Base-by-base conservation (phyloP, 2,329 filamentous ascomycete genomes). In the Fragosphaeria purpurea region DNA sequence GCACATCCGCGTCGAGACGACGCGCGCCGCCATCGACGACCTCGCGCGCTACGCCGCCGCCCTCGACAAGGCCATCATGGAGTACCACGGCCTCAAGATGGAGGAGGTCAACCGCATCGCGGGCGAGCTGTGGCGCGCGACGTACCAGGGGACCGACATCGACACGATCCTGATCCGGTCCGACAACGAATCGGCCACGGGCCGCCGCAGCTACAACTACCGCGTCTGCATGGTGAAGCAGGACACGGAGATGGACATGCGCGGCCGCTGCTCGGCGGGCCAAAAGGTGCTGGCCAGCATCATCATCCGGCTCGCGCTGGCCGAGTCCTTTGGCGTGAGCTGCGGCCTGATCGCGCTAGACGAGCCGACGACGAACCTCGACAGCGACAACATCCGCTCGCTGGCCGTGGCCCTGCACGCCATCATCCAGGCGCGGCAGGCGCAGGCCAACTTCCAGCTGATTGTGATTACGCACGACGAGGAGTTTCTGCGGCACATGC, bases 381-480 rank as follows among this genome's bases (percentile, higher is more conserved):
- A 98, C 64, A 79, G 82, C 55, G 90, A 96, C 70, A 98, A 98
- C 67, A 97, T 97, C 67, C 83, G 85, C 55, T 87, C 87, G 53
- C 76, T 98, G 42, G 93, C 93, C 7, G 77, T 85, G 64, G 88
- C 86, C 44, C 70, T 98, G 60, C 85, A 93, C 61, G 79, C 83
- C 60, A 95, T 98, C 62, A 97, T 98, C 69, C 78, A 85, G 60
- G 72, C 83, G 12, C 82, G 94, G 7, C 81, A 86, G 64, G 80
- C 84, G 55, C 93, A 98, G 74, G 79, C 82, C 50, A 98, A 98
- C 65, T 96, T 98, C 68, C 94, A 98, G 72, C 80, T 98, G 50
- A 93, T 98, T 62, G 88, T 98, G 62, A 98, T 98, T 66, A 98
- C 93, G 5, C 93, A 98, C 73, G 93, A 98, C 69, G 94, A 97